A percentile compares a stretch with the other conserved stretches of the same genome.
Evolutionary conservation across 1,284 basidiomycete genomes (phyloP).

Genomic region (Bondarzewia mesenterica): DNA sequence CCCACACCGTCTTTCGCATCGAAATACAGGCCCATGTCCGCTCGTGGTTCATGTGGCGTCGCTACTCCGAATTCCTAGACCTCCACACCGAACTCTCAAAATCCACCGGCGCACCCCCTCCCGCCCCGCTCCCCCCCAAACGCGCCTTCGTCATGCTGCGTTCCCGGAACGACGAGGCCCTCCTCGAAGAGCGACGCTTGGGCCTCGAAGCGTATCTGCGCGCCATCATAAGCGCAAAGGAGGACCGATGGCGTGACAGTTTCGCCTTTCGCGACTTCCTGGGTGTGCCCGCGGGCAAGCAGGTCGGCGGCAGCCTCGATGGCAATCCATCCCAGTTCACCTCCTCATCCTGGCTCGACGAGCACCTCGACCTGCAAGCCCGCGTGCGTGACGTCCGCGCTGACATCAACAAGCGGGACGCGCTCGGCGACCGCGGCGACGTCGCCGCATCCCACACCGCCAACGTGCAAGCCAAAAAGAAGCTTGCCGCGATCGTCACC

Average conservation of each 20-base stretch:
- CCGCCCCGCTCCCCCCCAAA: conserved; percentile 75
- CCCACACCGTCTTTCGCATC: conserved; percentile 78
- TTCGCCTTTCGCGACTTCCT: conserved; percentile 84
- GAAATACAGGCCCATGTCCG: conserved; percentile 76
- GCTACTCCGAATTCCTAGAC: conserved; percentile 90
- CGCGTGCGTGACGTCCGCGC: conserved; percentile 75
- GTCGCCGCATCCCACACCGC: conserved; percentile 67
- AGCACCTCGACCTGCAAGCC: conserved; percentile 70
- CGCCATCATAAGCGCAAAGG: conserved; percentile 74
- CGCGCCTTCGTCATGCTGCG: conserved; percentile 61
- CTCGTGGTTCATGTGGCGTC: conserved; percentile 88
- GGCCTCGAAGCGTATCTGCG: conserved; percentile 84
- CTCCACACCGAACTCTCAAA: conserved; percentile 78
- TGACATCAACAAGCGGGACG: conserved; percentile 80
- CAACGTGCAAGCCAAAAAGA: conserved; percentile 79
- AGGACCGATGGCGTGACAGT: conserved; percentile 75
- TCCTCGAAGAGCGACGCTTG: conserved; percentile 66
- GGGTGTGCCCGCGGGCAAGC: conserved; percentile 64
- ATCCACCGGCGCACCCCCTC: conserved; percentile 63
- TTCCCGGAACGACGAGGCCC: conserved; percentile 32
- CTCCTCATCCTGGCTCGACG: conserved; percentile 76
- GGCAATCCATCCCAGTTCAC: conserved; percentile 45
- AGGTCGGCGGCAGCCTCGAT: conserved; percentile 24
- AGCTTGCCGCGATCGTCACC: conserved; percentile 66
- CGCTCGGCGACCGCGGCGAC: conserved; percentile 70